Percentiles rank a stretch among this genome's conserved stretches.
Conservation (phyloP, 768 basidiomycete species). For the Leccinum obscurum region DNA sequence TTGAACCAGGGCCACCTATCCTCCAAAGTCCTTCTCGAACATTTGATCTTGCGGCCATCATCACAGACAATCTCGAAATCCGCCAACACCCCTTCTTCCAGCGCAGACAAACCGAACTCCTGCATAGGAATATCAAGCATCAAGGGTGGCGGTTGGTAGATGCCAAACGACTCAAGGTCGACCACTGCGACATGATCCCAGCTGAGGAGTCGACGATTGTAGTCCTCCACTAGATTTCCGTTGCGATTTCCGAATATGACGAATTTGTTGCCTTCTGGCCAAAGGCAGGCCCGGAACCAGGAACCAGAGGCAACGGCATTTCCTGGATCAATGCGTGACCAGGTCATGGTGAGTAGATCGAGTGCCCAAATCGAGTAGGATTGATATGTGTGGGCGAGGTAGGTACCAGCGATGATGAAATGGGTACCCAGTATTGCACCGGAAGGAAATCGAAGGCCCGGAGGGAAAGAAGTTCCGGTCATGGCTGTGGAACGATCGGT, state of each 20-base stretch:
- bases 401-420: conserved; percentile 93
- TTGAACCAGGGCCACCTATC: conserved; percentile 97
- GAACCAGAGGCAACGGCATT: conserved; percentile 84
- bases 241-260: conserved; percentile 88
- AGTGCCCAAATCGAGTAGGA: conserved; percentile 97
- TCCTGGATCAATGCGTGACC: conserved; percentile 88
- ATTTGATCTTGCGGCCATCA: conserved; percentile 80
- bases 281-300: conserved; percentile 92
- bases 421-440: conserved; percentile 89
- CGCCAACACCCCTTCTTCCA: conserved; percentile 78
- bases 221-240: conserved; percentile 89
- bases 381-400: conserved; percentile 91
- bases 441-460: conserved; percentile 94
- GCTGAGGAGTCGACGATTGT: conserved; percentile 85
- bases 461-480: conserved; percentile 81
- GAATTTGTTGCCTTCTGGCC: conserved; percentile 82
- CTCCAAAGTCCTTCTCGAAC: conserved; percentile 82
- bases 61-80: conserved; percentile 95
- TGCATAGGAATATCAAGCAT: conserved; percentile 73
- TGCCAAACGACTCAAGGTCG: conserved; percentile 92
- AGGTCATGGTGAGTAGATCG: conserved; percentile 77
- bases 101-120: conserved; percentile 77
- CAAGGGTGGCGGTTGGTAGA: conserved; percentile 82
- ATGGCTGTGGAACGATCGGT: conserved; percentile 80
- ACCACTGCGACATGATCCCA: conserved; percentile 93